phyloP scores from a whole-genome alignment of 352 stramenopile genomes.

The Phytophthora multivora region DNA sequence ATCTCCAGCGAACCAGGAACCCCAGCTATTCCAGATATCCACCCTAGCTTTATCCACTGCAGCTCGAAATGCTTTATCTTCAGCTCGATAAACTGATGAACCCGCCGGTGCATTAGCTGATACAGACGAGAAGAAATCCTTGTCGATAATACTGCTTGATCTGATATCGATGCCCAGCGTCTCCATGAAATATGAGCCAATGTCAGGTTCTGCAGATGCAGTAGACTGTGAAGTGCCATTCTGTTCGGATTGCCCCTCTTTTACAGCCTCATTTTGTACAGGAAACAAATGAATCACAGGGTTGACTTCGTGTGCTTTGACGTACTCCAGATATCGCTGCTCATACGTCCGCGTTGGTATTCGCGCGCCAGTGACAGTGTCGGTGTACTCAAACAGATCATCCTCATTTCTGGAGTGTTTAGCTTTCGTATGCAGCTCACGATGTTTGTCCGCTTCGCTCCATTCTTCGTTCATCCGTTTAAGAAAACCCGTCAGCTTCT shows the following conservation, averaged over 20 bases:
- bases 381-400: constrained; percentile 59
- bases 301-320: constrained; percentile 34
- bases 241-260: neutral
- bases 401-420: constrained; percentile 35
- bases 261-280: neutral
- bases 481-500: constrained; percentile 41
- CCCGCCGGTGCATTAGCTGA: neutral
- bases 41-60: constrained; percentile 21
- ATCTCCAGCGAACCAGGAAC: constrained; percentile 7
- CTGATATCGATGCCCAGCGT: constrained; percentile 46
- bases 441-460: constrained; percentile 46
- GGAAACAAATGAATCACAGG: constrained; percentile 45
- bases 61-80: constrained; percentile 22
- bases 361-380: constrained; percentile 40
- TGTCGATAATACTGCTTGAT: constrained; percentile 47
- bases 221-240: neutral
- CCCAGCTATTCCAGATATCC: constrained; percentile 37
- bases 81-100: constrained; percentile 4
- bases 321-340: constrained; percentile 52
- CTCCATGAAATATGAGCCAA: constrained; percentile 8
- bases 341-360: constrained; percentile 49
- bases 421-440: constrained; percentile 41
- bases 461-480: constrained; percentile 61
- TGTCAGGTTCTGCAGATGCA: neutral
- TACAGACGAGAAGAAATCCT: constrained; percentile 33